A percentile compares a stretch with the other conserved stretches of the same genome.
Evolutionary conservation across 306 rosid genomes (phyloP).

Genomic region (Casuarina glauca): DNA sequence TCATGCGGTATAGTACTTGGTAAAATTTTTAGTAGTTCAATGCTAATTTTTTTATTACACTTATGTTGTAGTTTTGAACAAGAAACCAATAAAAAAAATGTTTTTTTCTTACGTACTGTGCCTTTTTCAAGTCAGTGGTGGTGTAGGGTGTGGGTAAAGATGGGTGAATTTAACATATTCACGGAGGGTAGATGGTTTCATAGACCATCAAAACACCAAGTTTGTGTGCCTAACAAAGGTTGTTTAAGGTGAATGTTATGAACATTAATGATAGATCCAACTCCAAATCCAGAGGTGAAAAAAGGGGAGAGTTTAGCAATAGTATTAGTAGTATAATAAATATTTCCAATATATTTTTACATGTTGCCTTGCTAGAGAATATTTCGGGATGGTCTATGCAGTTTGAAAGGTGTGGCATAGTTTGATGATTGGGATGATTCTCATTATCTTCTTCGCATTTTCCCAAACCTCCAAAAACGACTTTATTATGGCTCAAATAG

Average conservation of each 20-base stretch:
- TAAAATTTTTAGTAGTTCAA: slow-evolving; percentile 36
- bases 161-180: background rate
- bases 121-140: background rate
- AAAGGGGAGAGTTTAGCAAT: background rate
- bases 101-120: background rate
- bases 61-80: slow-evolving; percentile 42
- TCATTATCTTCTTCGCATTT: no score
- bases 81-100: slow-evolving; percentile 27
- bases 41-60: slow-evolving; percentile 37
- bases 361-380: no score
- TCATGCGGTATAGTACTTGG: slow-evolving; percentile 44
- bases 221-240: no score
- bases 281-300: background rate
- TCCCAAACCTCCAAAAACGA: no score
- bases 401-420: no score
- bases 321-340: background rate
- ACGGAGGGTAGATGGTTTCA: background rate
- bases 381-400: no score
- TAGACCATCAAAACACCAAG: background rate
- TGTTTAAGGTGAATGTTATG: no score
- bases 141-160: slow-evolving; percentile 1
- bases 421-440: no score
- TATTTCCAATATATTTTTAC: no score
- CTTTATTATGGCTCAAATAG: no score
- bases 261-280: background rate